Percentiles rank a stretch among this genome's conserved stretches.
Conservation (phyloP, 176 grass and related monocot genomes). For the Lolium multiflorum region DNA sequence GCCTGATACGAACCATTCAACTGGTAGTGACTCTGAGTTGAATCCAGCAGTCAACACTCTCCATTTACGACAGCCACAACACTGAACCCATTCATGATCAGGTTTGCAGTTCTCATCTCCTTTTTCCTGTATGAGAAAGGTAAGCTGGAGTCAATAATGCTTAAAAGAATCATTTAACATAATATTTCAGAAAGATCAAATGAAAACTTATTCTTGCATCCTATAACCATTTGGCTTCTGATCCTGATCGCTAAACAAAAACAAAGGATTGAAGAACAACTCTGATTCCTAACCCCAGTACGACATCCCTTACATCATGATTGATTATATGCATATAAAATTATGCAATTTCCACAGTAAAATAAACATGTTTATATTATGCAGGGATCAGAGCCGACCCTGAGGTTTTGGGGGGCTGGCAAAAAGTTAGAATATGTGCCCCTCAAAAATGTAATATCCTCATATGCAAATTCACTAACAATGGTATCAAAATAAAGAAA, state of each 20-base stretch:
- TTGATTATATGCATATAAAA: conserved; percentile 10
- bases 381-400: too few species aligned
- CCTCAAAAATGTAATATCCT: too few species aligned
- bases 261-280: conserved; percentile 14
- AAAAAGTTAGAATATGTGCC: too few species aligned
- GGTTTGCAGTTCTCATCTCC: conserved; percentile 48
- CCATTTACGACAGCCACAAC: conserved; percentile 83
- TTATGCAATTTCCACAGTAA: not conserved
- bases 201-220: conserved; percentile 2
- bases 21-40: conserved; percentile 51
- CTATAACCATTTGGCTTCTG: not conserved
- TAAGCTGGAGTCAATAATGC: conserved; percentile 31
- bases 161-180: conserved; percentile 9
- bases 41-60: conserved; percentile 67
- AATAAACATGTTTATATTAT: conserved; percentile 5
- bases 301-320: not conserved
- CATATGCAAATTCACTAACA: too few species aligned
- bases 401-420: too few species aligned
- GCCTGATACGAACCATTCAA: conserved; percentile 65
- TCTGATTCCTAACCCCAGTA: not conserved
- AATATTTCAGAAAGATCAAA: conserved; percentile 21
- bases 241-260: conserved; percentile 1
- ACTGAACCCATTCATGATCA: conserved; percentile 93
- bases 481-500: too few species aligned
- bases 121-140: conserved; percentile 58